Base-by-base conservation (phyloP, 2,329 filamentous ascomycete species). In the Alternaria ethzedia region DNA sequence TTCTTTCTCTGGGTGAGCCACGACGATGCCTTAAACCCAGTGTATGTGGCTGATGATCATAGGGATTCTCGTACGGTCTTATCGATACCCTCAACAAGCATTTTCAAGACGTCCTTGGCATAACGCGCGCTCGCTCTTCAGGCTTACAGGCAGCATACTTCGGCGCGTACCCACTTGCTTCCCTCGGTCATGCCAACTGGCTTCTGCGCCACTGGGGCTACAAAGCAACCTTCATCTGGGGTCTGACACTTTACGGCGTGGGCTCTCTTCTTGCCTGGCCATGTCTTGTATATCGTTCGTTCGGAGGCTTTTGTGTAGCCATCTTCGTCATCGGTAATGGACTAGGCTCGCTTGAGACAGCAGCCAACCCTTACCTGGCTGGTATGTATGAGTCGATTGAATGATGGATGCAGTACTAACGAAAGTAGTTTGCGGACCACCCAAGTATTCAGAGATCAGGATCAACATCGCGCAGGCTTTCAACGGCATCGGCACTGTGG, bases 201-300 rank as follows among this genome's bases (percentile, higher is more conserved):
- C 80, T 84, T 49, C 75, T 85, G 28, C 77, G 83, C n/a, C 81
- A 83, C 65, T 85, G 82, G 63, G 84, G 85, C 11, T 86, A 81
- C 73, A 82, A 83, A 60, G 67, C 76, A 1, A 79, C 78, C 11
- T 84, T 84, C 74, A 85, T 85, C 65, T 82, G 80, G 72, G 87
- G 87, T 1, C 82, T 89, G 1, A 81, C 76, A 41, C 79, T 89
- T 7, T 86, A 87, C 64, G 86, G 85, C 8, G 78, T 88, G 20
- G 87, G 86, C n/a, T 84, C 84, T 26, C 78, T 89, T 26, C 78
- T 88, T 52, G 87, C 87, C 62, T 89, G 86, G 87, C 87, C 87
- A 2, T 86, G 84, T 30, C 83, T 85, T 8, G 77, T 88, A 5
- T 82, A 88, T 57, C 78, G 81, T 9, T 85, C 83, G 1, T 89